A percentile compares a stretch with the other conserved stretches of the same genome.
Evolutionary conservation across 805 yeast species (phyloP).

Genomic region (Saturnispora galanensis): DNA sequence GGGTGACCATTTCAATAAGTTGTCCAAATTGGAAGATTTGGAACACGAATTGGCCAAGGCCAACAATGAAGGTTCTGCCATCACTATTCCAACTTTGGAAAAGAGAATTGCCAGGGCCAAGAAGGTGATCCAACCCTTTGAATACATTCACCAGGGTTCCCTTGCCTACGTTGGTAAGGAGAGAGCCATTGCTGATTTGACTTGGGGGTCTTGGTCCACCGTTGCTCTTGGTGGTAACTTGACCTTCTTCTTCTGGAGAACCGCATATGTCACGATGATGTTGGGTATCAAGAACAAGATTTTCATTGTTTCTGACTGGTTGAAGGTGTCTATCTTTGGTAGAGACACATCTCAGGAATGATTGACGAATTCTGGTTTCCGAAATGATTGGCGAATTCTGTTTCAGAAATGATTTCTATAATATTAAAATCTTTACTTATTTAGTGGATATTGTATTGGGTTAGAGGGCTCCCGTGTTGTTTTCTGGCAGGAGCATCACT

Average conservation of each 20-base stretch:
- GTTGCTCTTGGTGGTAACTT: slow-evolving; percentile 75
- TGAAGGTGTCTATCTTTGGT: slow-evolving; percentile 78
- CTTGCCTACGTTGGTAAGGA: slow-evolving; percentile 91
- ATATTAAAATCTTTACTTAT: too few relatives aligned
- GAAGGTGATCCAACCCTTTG: slow-evolving; percentile 48
- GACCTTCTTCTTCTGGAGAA: slow-evolving; percentile 90
- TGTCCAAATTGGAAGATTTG: slow-evolving; percentile 51
- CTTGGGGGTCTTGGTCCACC: slow-evolving; percentile 69
- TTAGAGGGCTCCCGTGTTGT: too few relatives aligned
- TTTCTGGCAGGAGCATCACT: too few relatives aligned
- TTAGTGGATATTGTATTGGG: too few relatives aligned
- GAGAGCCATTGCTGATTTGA: slow-evolving; percentile 86
- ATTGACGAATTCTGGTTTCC: not conserved
- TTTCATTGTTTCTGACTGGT: slow-evolving; percentile 82
- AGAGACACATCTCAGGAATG: slow-evolving; percentile 80
- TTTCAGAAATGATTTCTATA: too few relatives aligned
- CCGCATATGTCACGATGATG: slow-evolving; percentile 89
- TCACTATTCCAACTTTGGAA: slow-evolving; percentile 31
- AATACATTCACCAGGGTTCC: slow-evolving; percentile 84
- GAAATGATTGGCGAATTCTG: too few relatives aligned
- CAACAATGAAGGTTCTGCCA: slow-evolving; percentile 23
- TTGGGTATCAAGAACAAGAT: slow-evolving; percentile 82
- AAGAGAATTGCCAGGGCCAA: slow-evolving; percentile 30
- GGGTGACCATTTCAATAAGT: slow-evolving; percentile 58
- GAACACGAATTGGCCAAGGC: slow-evolving; percentile 34